Evolutionary conservation across 305 asterid species (phyloP), one percentile per base, ranked within the genome.

Genomic region (Fraxinus paxiana): DNA sequence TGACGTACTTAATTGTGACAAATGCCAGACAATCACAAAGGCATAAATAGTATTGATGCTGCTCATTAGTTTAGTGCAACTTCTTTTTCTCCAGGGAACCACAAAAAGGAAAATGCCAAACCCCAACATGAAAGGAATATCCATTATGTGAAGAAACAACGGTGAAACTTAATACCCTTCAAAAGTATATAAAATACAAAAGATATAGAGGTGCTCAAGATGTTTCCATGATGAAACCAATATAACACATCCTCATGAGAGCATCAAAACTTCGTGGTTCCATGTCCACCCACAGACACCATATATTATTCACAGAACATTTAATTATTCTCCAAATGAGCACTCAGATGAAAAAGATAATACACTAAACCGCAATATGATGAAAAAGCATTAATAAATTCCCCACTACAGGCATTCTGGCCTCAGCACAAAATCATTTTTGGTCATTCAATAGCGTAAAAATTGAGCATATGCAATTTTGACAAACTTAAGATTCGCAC

Each of bases 71-170:
- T 41, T 63, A 83, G 77, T 26, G 65, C 77, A 84, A 81, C 85
- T 79, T 79, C 46, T 82, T 65, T 84, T 71, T 80, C 69, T 80
- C 77, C 8, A 46, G 22, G 80, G 76, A 87, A 84, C 83, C 81
- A 88, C 80, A 74, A 77, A 83, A 51, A 67, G 83, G 82, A 28
- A 77, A 82, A 78, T 81, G 76, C 61, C 83, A 83, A 83, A 76
- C 79, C 81, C 87, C 85, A 80, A 76, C 67, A 72, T 63, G 81
- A 77, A 88, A 80, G 84, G 80, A 87, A 86, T 88, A 87, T 91
- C 84, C 90, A 86, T 80, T 65, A 82, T 85, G 93, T 77, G 85
- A 89, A 88, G 84, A 89, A 91, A 87, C 89, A 78, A 85, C 88
- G 81, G 81, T 48, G 87, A 86, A 71, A 76, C 56, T 77, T 79